Percentiles rank a stretch among this genome's conserved stretches.
Evolutionary conservation across 306 rosid species (phyloP).

Genomic region (Medicago truncatula): DNA sequence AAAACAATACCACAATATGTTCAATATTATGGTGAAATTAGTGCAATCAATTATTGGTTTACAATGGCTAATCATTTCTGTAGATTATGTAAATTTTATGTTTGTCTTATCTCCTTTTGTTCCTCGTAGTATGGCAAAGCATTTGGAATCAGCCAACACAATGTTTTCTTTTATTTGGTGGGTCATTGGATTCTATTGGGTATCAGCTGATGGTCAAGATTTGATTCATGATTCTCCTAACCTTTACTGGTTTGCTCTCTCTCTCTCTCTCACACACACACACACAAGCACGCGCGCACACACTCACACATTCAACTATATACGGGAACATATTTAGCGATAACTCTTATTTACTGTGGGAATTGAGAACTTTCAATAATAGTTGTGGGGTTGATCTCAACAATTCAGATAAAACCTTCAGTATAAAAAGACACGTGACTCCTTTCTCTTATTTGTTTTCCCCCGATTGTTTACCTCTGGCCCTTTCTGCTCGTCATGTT

Average conservation of each 20-base stretch:
- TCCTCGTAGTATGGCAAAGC: slow-evolving; percentile 71
- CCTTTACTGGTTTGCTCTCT: slow-evolving; percentile 83
- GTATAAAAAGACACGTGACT: background rate
- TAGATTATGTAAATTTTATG: slow-evolving; percentile 13
- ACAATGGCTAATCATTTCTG: background rate
- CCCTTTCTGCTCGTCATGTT: background rate
- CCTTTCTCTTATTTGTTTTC: background rate
- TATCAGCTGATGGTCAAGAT: slow-evolving; percentile 76
- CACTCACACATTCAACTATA: too few relatives aligned
- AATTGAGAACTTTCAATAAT: background rate
- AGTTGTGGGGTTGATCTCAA: background rate
- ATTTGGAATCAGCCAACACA: slow-evolving; percentile 94
- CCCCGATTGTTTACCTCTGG: background rate
- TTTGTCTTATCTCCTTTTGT: background rate
- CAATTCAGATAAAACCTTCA: background rate
- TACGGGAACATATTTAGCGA: background rate
- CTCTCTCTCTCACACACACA: background rate
- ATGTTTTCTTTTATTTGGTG: slow-evolving; percentile 99
- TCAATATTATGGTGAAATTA: background rate
- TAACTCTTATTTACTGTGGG: background rate
- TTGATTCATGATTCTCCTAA: slow-evolving; percentile 72
- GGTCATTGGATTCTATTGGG: slow-evolving; percentile 98
- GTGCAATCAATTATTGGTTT: slow-evolving; percentile 18
- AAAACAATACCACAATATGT: background rate
- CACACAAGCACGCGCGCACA: background rate